These are phyloP conservation scores for Chlorella sorokiniana DNA, from an alignment of 139 green algal genomes.

Conservation along the genomic window DNA sequence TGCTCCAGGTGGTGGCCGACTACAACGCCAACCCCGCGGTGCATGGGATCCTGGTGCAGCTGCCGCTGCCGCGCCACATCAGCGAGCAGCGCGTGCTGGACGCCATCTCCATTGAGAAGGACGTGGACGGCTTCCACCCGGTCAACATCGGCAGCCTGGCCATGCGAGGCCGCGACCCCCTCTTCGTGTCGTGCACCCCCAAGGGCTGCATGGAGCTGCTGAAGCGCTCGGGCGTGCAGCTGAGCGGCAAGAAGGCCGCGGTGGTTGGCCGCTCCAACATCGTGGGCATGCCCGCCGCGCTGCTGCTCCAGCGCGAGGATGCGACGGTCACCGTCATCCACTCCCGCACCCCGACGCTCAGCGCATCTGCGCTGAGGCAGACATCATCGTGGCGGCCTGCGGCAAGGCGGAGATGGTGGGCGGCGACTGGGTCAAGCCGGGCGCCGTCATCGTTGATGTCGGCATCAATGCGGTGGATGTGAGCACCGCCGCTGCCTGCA, in stretches of 20 bases:
- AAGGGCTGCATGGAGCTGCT: slow-evolving; percentile 93
- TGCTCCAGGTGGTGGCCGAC: slow-evolving; percentile 65
- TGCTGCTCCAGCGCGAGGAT: slow-evolving; percentile 75
- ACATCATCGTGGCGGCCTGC: slow-evolving; percentile 95
- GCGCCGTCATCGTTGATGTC: slow-evolving; percentile 75
- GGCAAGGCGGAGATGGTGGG: slow-evolving; percentile 88
- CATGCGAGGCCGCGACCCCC: slow-evolving; percentile 79
- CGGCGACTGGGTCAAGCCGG: slow-evolving; percentile 78
- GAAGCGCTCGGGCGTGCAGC: slow-evolving; percentile 55
- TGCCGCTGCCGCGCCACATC: slow-evolving; percentile 84
- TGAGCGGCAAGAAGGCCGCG: slow-evolving; percentile 74
- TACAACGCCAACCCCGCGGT: slow-evolving; percentile 79
- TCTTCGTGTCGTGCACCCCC: slow-evolving; percentile 90
- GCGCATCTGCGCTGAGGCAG: slow-evolving; percentile 77
- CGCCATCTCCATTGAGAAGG: slow-evolving; percentile 88
- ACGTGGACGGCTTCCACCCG: slow-evolving; percentile 96
- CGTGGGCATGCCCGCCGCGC: slow-evolving; percentile 86
- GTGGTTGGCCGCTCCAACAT: slow-evolving; percentile 95
- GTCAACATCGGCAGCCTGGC: slow-evolving; percentile 88
- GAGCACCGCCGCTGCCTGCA: background rate
- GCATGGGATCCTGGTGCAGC: slow-evolving; percentile 92
- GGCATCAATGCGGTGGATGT: slow-evolving; percentile 74
- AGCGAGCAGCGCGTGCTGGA: slow-evolving; percentile 81
- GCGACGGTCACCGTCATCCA: slow-evolving; percentile 62
- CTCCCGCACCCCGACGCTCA: slow-evolving; percentile 65